Evolutionary conservation across 2,329 filamentous ascomycete genomes (phyloP).

Genomic region (Thermoascus crustaceus): DNA sequence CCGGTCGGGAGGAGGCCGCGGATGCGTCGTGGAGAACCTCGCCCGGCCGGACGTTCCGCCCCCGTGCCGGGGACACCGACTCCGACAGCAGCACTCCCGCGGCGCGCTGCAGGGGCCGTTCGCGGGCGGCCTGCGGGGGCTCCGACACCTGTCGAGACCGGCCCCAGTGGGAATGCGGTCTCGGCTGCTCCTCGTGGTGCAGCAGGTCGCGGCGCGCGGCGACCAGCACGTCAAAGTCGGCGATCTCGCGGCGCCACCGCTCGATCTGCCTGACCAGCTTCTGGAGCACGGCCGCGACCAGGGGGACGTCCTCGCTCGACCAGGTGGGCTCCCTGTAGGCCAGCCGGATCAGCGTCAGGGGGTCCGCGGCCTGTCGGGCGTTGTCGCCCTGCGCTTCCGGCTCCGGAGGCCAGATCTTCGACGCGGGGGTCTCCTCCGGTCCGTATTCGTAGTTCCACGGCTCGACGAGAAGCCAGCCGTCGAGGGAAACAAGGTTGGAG

Average conservation of each 20-base stretch:
- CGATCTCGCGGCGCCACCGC: slow-evolving; percentile 55
- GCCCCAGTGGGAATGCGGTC: slow-evolving; percentile 7
- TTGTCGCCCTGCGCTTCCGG: slow-evolving; percentile 36
- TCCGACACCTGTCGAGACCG: slow-evolving; percentile 16
- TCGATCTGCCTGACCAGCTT: slow-evolving; percentile 55
- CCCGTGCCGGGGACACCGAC: slow-evolving; percentile 17
- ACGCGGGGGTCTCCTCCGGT: slow-evolving; percentile 10
- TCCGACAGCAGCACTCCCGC: slow-evolving; percentile 1
- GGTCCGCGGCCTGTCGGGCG: slow-evolving; percentile 20
- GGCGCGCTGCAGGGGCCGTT: slow-evolving; percentile 6
- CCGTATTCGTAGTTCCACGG: slow-evolving; percentile 54
- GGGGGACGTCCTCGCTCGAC: slow-evolving; percentile 39
- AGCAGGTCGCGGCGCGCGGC: slow-evolving; percentile 46
- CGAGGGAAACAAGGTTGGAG: slow-evolving; percentile 75
- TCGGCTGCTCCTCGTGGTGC: slow-evolving; percentile 23
- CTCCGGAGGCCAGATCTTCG: slow-evolving; percentile 23
- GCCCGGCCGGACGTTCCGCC: slow-evolving; percentile 13
- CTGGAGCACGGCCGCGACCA: slow-evolving; percentile 51
- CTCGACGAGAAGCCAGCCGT: slow-evolving; percentile 80
- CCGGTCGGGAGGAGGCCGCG: too few relatives aligned
- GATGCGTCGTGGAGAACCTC: slow-evolving; percentile 8
- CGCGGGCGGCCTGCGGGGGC: slow-evolving; percentile 12
- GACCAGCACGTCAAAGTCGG: slow-evolving; percentile 65
- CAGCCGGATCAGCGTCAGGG: slow-evolving; percentile 18
- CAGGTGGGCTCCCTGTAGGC: slow-evolving; percentile 39